Evolutionary conservation across 345 rosid species (phyloP).

Genomic region (Cardiospermum halicacabum): DNA sequence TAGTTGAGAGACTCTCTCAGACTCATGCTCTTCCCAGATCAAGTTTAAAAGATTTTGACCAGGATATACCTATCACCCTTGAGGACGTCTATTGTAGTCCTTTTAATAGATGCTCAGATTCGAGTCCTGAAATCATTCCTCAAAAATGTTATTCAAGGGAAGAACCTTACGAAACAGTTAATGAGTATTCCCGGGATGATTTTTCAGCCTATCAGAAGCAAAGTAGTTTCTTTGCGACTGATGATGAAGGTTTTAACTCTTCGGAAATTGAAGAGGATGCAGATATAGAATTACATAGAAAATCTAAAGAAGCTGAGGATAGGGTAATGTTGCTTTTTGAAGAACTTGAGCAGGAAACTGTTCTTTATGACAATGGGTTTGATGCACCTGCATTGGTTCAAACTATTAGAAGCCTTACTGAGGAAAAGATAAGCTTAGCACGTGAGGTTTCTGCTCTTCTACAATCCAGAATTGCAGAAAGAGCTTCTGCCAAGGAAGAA

Average conservation of each 20-base stretch:
- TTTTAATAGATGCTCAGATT: slow-evolving; percentile 35
- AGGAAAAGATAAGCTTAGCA: slow-evolving; percentile 73
- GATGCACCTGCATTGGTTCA: slow-evolving; percentile 63
- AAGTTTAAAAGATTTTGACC: slow-evolving; percentile 37
- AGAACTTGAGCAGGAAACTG: slow-evolving; percentile 58
- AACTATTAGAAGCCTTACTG: slow-evolving; percentile 45
- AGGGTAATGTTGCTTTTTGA: slow-evolving; percentile 63
- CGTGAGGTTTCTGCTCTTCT: slow-evolving; percentile 62
- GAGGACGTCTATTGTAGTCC: slow-evolving; percentile 73
- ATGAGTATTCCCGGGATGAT: slow-evolving; percentile 28
- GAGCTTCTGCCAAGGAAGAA: slow-evolving; percentile 59
- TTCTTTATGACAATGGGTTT: slow-evolving; percentile 45
- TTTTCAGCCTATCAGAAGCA: slow-evolving; percentile 29
- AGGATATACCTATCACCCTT: slow-evolving; percentile 61
- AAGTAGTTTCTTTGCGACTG: slow-evolving; percentile 24
- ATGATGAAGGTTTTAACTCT: slow-evolving; percentile 26
- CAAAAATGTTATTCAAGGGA: slow-evolving; percentile 36
- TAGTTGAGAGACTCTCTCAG: slow-evolving; percentile 78
- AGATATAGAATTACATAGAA: slow-evolving; percentile 52
- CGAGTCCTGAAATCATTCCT: slow-evolving; percentile 36
- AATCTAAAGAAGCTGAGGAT: slow-evolving; percentile 68
- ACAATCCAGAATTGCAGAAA: slow-evolving; percentile 58
- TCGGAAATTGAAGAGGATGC: slow-evolving; percentile 36
- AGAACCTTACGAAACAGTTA: slow-evolving; percentile 39
- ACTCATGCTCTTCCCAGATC: slow-evolving; percentile 41